Percentiles rank a stretch among this genome's conserved stretches.
Evolutionary conservation across 345 rosid species (phyloP).

Genomic region (Turritis glabra): DNA sequence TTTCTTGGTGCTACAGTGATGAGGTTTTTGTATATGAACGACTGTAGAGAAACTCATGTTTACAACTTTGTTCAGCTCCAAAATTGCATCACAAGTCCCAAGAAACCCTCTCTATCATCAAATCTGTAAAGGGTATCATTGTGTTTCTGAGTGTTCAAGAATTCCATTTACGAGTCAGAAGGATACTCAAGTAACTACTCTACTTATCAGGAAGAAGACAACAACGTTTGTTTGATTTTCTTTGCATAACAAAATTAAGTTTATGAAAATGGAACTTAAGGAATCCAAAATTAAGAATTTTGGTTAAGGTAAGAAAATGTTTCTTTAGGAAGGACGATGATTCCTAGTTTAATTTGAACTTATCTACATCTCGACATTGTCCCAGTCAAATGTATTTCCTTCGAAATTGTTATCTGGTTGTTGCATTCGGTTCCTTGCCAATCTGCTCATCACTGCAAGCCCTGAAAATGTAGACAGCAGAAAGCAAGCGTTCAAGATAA

Average conservation of each 20-base stretch:
- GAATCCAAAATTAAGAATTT: conserved; percentile 6
- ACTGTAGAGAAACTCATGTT: conserved; percentile 15
- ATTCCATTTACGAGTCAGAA: background rate
- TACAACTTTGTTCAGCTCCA: background rate
- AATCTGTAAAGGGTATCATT: background rate
- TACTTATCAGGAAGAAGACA: conserved; percentile 10
- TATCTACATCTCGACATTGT: conserved; percentile 49
- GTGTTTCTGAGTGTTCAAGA: conserved; percentile 5
- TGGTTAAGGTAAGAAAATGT: conserved; percentile 21
- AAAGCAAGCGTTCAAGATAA: conserved; percentile 1
- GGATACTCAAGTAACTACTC: conserved; percentile 10
- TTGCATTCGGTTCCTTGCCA: conserved; percentile 57
- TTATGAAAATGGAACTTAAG: conserved; percentile 7
- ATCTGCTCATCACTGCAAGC: conserved; percentile 79
- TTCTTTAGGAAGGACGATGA: background rate
- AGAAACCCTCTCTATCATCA: background rate
- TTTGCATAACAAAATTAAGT: conserved; percentile 21
- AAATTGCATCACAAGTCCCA: conserved; percentile 9
- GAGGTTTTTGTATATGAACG: conserved; percentile 20
- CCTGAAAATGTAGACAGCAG: conserved; percentile 50
- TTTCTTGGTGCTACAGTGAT: background rate
- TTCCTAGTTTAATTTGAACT: conserved; percentile 22
- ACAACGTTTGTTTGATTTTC: conserved; percentile 5
- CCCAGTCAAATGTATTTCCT: conserved; percentile 62
- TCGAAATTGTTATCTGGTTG: conserved; percentile 45